Evolutionary conservation across 2,329 filamentous ascomycete species (phyloP), one percentile per base, ranked within the genome.

Genomic region (Aspergillus fischeri): DNA sequence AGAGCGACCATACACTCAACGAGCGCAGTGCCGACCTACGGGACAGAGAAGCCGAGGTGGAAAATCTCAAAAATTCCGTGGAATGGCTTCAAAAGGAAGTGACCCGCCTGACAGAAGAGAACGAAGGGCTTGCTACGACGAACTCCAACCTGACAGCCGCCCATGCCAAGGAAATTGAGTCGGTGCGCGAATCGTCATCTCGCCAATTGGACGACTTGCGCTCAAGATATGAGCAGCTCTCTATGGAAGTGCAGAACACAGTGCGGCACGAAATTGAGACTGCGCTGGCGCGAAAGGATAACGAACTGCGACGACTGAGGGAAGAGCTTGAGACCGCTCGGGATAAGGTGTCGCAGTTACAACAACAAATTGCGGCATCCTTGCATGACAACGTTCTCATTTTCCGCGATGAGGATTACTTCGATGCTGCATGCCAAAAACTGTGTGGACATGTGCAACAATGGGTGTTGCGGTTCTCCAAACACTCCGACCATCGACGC

Each of bases 391-490:
- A 90, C 63, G 93, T 95, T 77, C 86, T 97, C 61, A 84, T 83
- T 51, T 81, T 92, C 60, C 86, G 85, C 63, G 92, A 97, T 70
- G 92, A 97, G 73, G 92, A 97, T 76, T 92, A 97, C 80, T 97
- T 99, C 70, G 92, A 97, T 69, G 86, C 86, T 67, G 90, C 92
- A 45, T 99, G 94, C 73, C 92, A 97, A 73, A 89, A 95, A 74
- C 86, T 99, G 48, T 99, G 92, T 76, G 90, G 93, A 65, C 92
- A 97, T 72, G 91, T 97, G 45, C 92, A 97, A 73, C 92, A 96
- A 77, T 99, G 94, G 94, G 92, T 99, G 52, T 79, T 97, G 65
- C 90, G 94, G 69, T 99, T 99, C 80, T 97, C 92, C 66, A 97
- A 97, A 73, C 94, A 95, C 76, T 97, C 92, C 51, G 93, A 97